Conservation (phyloP, 2,329 filamentous ascomycete species). For the Ceratocystiopsis sp. region DNA sequence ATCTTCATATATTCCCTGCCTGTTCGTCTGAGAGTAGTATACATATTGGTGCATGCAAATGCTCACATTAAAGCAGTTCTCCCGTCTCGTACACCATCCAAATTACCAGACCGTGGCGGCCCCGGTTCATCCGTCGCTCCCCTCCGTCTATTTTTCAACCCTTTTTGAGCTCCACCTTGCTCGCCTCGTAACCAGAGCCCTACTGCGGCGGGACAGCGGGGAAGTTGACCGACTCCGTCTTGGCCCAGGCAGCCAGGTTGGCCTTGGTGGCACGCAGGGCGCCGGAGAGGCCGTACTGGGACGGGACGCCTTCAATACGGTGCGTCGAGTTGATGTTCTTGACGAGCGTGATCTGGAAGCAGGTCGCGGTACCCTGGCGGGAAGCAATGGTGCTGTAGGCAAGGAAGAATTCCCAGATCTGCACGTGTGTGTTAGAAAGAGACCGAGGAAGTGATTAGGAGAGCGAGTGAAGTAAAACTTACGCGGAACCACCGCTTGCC, state of each 20-base stretch:
- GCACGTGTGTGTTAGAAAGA: background rate
- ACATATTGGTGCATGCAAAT: too few species aligned
- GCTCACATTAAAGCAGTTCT: too few species aligned
- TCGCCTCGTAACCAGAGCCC: too few species aligned
- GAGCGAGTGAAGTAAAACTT: constrained; percentile 22
- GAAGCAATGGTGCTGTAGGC: constrained; percentile 72
- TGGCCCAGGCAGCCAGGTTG: constrained; percentile 18
- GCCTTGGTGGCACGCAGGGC: constrained; percentile 28
- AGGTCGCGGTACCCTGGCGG: constrained; percentile 68
- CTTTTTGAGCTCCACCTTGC: too few species aligned
- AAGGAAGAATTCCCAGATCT: constrained; percentile 89
- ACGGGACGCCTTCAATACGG: constrained; percentile 55
- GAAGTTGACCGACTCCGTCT: constrained; percentile 16
- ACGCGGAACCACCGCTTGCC: constrained; percentile 90
- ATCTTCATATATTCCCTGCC: too few species aligned
- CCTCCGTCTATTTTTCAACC: too few species aligned
- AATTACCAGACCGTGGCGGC: too few species aligned
- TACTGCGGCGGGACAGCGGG: constrained; percentile 14
- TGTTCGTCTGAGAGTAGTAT: too few species aligned
- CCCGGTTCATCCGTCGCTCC: too few species aligned
- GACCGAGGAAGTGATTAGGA: background rate
- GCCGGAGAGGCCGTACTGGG: constrained; percentile 51
- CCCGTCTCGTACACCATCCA: background rate
- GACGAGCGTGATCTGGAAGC: constrained; percentile 72
- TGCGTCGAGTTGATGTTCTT: constrained; percentile 85